These are phyloP conservation scores for Phylloporus rhodoxanthus DNA, from an alignment of 768 basidiomycete genomes.

Conservation along the genomic window DNA sequence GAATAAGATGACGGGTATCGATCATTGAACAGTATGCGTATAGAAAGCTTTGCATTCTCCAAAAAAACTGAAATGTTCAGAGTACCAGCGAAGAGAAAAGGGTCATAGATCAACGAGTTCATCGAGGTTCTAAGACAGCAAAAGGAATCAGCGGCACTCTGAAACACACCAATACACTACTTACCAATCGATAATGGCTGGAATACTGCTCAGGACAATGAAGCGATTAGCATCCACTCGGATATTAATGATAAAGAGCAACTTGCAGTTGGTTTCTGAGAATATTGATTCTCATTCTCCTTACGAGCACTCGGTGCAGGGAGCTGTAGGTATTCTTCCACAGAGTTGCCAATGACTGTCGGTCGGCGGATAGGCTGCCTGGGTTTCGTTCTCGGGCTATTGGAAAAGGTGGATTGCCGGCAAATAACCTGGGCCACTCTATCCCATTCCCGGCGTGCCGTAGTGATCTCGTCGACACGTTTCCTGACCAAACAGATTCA, in stretches of 20 bases:
- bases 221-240: not conserved
- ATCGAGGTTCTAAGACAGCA: constrained; percentile 18
- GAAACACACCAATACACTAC: not conserved
- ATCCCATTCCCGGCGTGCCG: constrained; percentile 11
- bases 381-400: not conserved
- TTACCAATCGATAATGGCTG: constrained; percentile 22
- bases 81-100: not conserved
- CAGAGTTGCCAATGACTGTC: constrained; percentile 6
- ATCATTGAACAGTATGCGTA: not conserved
- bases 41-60: not conserved
- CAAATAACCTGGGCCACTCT: constrained; percentile 1
- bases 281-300: constrained; percentile 3
- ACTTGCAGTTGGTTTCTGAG: constrained; percentile 19
- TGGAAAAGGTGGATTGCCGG: constrained; percentile 12
- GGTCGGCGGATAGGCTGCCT: constrained; percentile 9
- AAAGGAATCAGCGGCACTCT: not conserved
- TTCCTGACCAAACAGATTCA: constrained; percentile 4
- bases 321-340: constrained; percentile 2
- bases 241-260: not conserved
- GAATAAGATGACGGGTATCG: not conserved
- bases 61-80: not conserved
- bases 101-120: constrained; percentile 19
- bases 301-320: not conserved
- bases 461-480: constrained; percentile 15
- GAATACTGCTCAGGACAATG: constrained; percentile 12